Base-by-base conservation (phyloP, 75 land plant genomes). In the Pinus albicaulis region DNA sequence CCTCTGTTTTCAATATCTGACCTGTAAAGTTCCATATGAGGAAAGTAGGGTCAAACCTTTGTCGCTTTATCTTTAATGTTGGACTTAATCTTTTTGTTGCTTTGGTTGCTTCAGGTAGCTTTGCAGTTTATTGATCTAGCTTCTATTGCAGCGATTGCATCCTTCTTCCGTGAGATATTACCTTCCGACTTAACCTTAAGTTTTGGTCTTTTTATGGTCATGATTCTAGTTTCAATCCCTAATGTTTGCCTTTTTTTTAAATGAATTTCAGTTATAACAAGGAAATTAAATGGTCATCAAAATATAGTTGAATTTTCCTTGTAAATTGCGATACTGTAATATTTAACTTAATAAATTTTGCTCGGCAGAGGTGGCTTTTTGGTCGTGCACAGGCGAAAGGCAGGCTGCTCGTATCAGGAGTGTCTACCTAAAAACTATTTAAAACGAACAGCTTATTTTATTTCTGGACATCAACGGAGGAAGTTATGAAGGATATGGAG, bases 401-500 rank as follows among this genome's bases (percentile, higher is more conserved):
- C 96, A 91, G 60, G 88, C 96, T 57, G 64, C 85, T 2, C 80
- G 97, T 12, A 94, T 94, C 26, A 80, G 97, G 57, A 82, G 80
- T 53, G 56, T 88, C 57, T 94, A 94, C 68, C 75, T 94, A 78
- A 86, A 83, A 77, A 80, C 90, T 5, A 90, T 92, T 72, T 94
- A 58, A 81, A 89, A 65, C 97, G 92, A 75, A 94, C 78, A 81
- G 90, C 59, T 78, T 81, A 16, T 94, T 88, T 77, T 94, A 92
- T 75, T 93, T 90, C 81, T 87, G 81, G 71, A 83, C 92, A 14
- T 73, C 84, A 17, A 91, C 93, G 12, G 96, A 92, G 59, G 96
- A 91, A 48, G 92, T 91, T 66, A 82, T 93, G 86, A 13, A 82
- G 95, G 55, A 91, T 91, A 91, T 86, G 95, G 95, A 1, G 95